These are phyloP conservation scores for Candida rishiriensis DNA, from an alignment of 805 yeast genomes.

Conservation along the genomic window DNA sequence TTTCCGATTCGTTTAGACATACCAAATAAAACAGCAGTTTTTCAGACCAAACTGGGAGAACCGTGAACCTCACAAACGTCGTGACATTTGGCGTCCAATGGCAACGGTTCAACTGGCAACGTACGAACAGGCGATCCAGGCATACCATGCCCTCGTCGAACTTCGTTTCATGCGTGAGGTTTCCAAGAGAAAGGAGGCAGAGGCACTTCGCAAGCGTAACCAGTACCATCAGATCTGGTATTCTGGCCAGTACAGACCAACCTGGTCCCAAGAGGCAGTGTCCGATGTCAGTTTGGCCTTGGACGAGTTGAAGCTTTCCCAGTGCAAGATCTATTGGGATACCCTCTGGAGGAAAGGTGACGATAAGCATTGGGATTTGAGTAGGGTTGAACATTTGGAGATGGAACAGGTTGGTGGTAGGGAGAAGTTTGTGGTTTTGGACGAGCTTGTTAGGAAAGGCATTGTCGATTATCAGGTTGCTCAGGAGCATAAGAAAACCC, in stretches of 20 bases:
- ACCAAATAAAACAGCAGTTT: conserved; percentile 67
- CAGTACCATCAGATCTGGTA: conserved; percentile 80
- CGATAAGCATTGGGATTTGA: conserved; percentile 61
- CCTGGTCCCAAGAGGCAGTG: conserved; percentile 85
- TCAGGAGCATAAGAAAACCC: background rate
- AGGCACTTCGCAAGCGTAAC: conserved; percentile 64
- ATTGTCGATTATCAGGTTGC: conserved; percentile 14
- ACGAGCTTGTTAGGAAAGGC: conserved; percentile 44
- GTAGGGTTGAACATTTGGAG: conserved; percentile 55
- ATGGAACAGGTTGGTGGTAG: conserved; percentile 55
- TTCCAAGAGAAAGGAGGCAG: conserved; percentile 53
- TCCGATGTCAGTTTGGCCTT: conserved; percentile 72
- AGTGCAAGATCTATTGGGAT: conserved; percentile 71
- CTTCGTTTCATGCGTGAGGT: conserved; percentile 72
- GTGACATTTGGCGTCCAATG: conserved; percentile 88
- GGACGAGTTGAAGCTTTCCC: conserved; percentile 50
- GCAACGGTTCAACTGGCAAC: conserved; percentile 67
- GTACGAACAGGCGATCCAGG: conserved; percentile 62
- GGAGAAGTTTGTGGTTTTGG: conserved; percentile 63
- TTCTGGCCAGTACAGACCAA: conserved; percentile 84
- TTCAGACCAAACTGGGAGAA: conserved; percentile 87
- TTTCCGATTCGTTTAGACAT: conserved; percentile 11
- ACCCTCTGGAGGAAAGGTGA: conserved; percentile 84
- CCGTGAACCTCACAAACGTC: conserved; percentile 70
- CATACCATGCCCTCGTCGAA: conserved; percentile 70